Base-by-base conservation (phyloP, 169 alveolate genomes). In the Cryptosporidium ryanae region DNA sequence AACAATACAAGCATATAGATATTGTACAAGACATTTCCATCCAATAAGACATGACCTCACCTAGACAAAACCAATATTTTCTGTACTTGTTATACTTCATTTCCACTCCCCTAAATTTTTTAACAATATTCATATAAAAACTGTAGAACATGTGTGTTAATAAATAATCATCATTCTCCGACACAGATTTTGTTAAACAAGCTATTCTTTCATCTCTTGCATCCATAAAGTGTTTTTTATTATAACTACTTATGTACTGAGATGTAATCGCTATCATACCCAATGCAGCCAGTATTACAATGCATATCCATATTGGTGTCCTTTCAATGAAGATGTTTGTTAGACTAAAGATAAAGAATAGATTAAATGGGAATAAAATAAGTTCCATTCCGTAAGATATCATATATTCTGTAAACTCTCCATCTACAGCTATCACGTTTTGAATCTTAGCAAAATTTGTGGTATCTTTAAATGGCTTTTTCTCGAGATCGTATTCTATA, bases 81-180 rank as follows among this genome's bases (percentile, higher is more conserved):
- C 87, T 76, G 38, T 44, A 76, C 46, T 61, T 61, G 31, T 76
- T 76, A 49, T 34, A 76, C n/a, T 76, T 59, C 87, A 76, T 76
- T 25, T 76, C 87, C 32, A 44, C 21, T 44, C 44, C 34, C 43
- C 87, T 76, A 17, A 27, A 59, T 31, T 23, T 61, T 5, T 59
- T 34, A 23, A 76, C 17, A 31, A 76, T 27, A 61, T 76, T 59
- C 59, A 44, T 31, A 61, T 27, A 59, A 25, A 61, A 23, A n/a
- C 21, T 15, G n/a, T 59, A 32, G 18, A 57, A 32, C 17, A 59
- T 32, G 13, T 76, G 61, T 21, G 87, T 76, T 10, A 55, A 38
- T n/a, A 76, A 18, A 59, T 57, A 59, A 13, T 76, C 87, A 61
- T 61, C 71, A 44, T 55, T 59, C 17, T 76, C 44, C 2, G 87